A percentile compares a stretch with the other conserved stretches of the same genome.
phyloP scores from a whole-genome alignment of 2,329 filamentous ascomycete species.

The Bipolaris bicolor region DNA sequence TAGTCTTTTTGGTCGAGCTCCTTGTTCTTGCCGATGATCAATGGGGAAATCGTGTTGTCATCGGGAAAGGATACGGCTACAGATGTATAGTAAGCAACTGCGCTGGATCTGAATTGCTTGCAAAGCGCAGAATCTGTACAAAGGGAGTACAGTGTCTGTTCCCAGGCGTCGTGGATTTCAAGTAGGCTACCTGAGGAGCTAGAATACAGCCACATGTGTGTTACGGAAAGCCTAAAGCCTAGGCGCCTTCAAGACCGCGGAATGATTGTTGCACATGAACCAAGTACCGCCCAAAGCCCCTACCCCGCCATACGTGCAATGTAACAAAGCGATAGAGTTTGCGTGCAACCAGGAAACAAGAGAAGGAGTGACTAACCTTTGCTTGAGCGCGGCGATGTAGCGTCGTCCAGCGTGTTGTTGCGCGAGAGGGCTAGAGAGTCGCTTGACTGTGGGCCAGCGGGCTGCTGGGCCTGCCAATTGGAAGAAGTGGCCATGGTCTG shows the following conservation, averaged over 20 bases:
- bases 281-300: background rate
- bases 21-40: constrained; percentile 55
- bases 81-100: constrained; percentile 29
- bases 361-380: constrained; percentile 39
- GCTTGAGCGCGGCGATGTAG: constrained; percentile 38
- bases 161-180: background rate
- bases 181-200: background rate
- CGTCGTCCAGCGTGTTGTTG: constrained; percentile 29
- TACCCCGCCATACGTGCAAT: background rate
- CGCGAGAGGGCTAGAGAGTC: constrained; percentile 23
- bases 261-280: background rate
- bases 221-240: background rate
- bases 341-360: background rate
- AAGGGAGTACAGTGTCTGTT: background rate
- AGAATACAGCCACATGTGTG: background rate
- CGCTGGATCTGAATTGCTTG: constrained; percentile 8
- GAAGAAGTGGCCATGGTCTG: constrained; percentile 39
- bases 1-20: constrained; percentile 53
- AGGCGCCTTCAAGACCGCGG: background rate
- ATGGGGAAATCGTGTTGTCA: constrained; percentile 54
- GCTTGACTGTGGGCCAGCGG: constrained; percentile 27
- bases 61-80: constrained; percentile 56
- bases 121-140: background rate
- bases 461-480: constrained; percentile 33
- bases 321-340: background rate